Evolutionary conservation across 2,329 filamentous ascomycete species (phyloP).

Genomic region (Pseudogymnoascus sp.): DNA sequence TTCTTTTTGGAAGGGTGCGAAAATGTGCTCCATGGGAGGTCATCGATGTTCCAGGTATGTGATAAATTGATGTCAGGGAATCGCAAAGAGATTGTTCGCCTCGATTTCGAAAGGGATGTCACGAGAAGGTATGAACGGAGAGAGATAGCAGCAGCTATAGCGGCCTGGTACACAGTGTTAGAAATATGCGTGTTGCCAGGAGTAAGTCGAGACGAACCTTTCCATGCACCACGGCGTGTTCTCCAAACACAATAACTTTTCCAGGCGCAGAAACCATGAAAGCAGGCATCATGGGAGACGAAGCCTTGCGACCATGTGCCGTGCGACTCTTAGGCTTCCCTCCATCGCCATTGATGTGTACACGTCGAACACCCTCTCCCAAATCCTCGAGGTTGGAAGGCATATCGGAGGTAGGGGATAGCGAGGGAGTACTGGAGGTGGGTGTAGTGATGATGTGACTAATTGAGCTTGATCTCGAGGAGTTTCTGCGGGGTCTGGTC

Average conservation of each 20-base stretch:
- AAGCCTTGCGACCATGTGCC: conserved; percentile 43
- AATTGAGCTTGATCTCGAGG: conserved; percentile 3
- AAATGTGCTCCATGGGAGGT: conserved; percentile 80
- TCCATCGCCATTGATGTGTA: conserved; percentile 19
- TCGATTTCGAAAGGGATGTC: conserved; percentile 86
- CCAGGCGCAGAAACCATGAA: conserved; percentile 98
- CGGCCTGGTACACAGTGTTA: conserved; percentile 45
- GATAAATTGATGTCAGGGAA: conserved; percentile 86
- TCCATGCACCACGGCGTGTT: conserved; percentile 95
- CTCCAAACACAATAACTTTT: conserved; percentile 96
- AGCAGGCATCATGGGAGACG: conserved; percentile 65
- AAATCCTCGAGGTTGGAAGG: conserved; percentile 2
- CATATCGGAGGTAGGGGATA: conserved; percentile 6
- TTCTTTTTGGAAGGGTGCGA: conserved; percentile 78
- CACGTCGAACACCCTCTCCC: neutral
- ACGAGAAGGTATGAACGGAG: conserved; percentile 94
- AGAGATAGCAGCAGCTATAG: conserved; percentile 90
- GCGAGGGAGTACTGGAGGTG: neutral
- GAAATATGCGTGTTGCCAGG: neutral
- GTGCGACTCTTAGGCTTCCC: conserved; percentile 8
- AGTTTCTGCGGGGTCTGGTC: neutral
- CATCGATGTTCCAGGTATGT: conserved; percentile 91
- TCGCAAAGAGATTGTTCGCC: conserved; percentile 74
- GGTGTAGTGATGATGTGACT: neutral
- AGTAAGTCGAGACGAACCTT: conserved; percentile 49